A percentile compares a stretch with the other conserved stretches of the same genome.
Evolutionary conservation across 768 basidiomycete species (phyloP).

Genomic region (Tulasnella sp.): DNA sequence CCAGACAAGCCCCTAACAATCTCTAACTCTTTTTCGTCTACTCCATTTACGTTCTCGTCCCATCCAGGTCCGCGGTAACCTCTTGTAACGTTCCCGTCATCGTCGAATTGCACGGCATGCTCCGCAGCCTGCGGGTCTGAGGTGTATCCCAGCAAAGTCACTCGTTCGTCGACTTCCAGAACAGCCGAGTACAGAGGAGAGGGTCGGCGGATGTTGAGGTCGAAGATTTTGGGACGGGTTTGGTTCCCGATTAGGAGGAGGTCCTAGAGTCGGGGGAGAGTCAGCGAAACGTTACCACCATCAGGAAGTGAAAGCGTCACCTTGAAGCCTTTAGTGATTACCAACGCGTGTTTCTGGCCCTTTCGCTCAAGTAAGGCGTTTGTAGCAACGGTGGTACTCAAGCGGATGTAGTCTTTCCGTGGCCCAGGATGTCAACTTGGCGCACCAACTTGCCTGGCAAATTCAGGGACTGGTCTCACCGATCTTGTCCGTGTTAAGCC

Average conservation of each 20-base stretch:
- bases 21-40: conserved; percentile 34
- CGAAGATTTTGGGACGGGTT: conserved; percentile 88
- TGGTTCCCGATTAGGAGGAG: conserved; percentile 91
- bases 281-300: neutral
- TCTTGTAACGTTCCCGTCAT: conserved; percentile 49
- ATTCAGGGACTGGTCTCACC: conserved; percentile 33
- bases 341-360: conserved; percentile 79
- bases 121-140: conserved; percentile 74
- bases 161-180: conserved; percentile 69
- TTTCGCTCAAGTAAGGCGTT: conserved; percentile 93
- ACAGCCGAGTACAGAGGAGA: conserved; percentile 66
- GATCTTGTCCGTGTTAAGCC: conserved; percentile 68
- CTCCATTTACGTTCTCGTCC: conserved; percentile 51
- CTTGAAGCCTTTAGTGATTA: conserved; percentile 85
- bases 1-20: conserved; percentile 76
- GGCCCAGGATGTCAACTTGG: neutral
- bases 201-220: conserved; percentile 76
- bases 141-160: conserved; percentile 87
- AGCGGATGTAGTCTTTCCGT: conserved; percentile 61
- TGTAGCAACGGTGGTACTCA: conserved; percentile 92
- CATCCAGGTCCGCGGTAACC: conserved; percentile 70
- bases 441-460: neutral
- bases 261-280: conserved; percentile 33
- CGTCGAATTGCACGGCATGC: conserved; percentile 66
- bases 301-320: conserved; percentile 11